Percentiles rank a stretch among this genome's conserved stretches.
phyloP scores from a whole-genome alignment of 1,139 yeast species.

The Debaryomyces sp. region DNA sequence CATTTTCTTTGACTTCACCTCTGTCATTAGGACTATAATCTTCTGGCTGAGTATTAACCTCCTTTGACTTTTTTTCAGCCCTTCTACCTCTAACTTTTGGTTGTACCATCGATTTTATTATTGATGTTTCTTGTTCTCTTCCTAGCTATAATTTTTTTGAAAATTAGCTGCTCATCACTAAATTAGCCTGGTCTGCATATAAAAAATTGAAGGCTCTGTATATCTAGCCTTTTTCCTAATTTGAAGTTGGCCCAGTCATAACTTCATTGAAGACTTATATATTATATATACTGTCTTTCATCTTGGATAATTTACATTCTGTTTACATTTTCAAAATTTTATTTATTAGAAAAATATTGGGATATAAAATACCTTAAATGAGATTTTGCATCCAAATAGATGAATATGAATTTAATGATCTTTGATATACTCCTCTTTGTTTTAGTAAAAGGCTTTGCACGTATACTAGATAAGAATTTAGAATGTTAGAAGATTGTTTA shows the following conservation, averaged over 20 bases:
- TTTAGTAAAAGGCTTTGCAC: not conserved
- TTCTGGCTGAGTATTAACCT: constrained; percentile 16
- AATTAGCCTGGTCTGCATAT: constrained; percentile 1
- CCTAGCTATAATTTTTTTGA: not conserved
- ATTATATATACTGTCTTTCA: not conserved
- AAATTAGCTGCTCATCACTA: constrained; percentile 6
- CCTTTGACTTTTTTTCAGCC: constrained; percentile 43
- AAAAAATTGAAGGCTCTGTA: not conserved
- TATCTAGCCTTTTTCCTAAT: not conserved
- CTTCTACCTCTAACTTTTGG: constrained; percentile 71
- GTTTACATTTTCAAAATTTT: not conserved
- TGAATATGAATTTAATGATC: not conserved
- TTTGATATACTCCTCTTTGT: not conserved
- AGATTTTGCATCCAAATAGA: not conserved
- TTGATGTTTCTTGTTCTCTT: not conserved
- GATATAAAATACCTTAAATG: not conserved
- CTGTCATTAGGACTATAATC: constrained; percentile 13
- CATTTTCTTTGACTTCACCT: constrained; percentile 9
- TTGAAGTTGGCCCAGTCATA: not conserved
- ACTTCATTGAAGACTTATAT: not conserved
- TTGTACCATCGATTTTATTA: constrained; percentile 14
- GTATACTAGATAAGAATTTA: too few species aligned
- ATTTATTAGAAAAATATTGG: not conserved
- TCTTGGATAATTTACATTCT: not conserved
- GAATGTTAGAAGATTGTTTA: not conserved